Evolutionary conservation across 129 eudicot species (phyloP).

Genomic region (Rutidosis leptorrhynchoides): DNA sequence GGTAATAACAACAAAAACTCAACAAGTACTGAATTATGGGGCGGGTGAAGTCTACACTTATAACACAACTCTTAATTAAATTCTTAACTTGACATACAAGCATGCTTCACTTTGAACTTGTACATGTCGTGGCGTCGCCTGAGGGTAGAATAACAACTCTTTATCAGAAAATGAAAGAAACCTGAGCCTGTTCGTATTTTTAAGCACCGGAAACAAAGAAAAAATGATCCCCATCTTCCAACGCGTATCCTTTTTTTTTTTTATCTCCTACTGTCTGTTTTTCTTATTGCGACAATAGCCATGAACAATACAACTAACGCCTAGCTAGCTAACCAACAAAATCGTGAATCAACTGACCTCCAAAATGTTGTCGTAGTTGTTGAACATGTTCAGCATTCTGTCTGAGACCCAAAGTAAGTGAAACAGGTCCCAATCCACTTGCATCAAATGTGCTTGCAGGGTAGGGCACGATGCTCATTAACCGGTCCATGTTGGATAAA

Average conservation of each 20-base stretch:
- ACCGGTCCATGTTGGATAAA: conserved; percentile 44
- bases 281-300: conserved; percentile 21
- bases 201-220: conserved; percentile 19
- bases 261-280: conserved; percentile 13
- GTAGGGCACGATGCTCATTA: conserved; percentile 54
- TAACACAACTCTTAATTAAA: too few species aligned
- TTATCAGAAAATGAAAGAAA: conserved; percentile 11
- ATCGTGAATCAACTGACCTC: conserved; percentile 74
- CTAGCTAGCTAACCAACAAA: conserved; percentile 54
- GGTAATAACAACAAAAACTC: too few species aligned
- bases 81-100: not conserved
- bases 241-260: conserved; percentile 22
- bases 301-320: conserved; percentile 12
- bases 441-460: conserved; percentile 53
- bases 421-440: conserved; percentile 66
- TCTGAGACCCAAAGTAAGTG: conserved; percentile 81
- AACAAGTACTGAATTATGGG: not conserved
- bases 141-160: too few species aligned
- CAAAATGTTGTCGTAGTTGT: conserved; percentile 57
- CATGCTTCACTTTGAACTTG: not conserved
- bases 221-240: conserved; percentile 13
- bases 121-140: not conserved
- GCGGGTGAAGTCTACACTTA: not conserved
- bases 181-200: conserved; percentile 12
- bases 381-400: conserved; percentile 63